Evolutionary conservation across 2,329 filamentous ascomycete species (phyloP).

Genomic region (Fusarium ambrosium): DNA sequence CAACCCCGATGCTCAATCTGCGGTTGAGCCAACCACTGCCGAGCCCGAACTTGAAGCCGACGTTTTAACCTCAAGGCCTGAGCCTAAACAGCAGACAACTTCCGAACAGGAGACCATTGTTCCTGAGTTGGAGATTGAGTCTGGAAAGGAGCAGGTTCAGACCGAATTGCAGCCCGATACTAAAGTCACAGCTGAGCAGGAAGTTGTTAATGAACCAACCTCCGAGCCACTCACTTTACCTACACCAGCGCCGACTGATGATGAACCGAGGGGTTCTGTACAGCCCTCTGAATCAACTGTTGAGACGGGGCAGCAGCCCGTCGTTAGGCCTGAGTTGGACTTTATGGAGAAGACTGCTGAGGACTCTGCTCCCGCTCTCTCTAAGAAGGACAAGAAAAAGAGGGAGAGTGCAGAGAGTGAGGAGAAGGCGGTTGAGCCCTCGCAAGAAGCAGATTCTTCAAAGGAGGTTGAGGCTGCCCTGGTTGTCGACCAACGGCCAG

Average conservation of each 20-base stretch:
- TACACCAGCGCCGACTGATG: neutral
- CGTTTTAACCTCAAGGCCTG: slow-evolving; percentile 19
- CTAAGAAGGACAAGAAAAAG: slow-evolving; percentile 45
- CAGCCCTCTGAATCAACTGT: neutral
- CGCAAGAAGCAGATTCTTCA: slow-evolving; percentile 2
- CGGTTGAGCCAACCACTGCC: slow-evolving; percentile 29
- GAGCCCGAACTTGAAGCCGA: slow-evolving; percentile 33
- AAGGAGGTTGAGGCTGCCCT: neutral
- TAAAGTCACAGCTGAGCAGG: slow-evolving; percentile 31
- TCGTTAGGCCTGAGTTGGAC: slow-evolving; percentile 7
- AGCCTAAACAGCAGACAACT: slow-evolving; percentile 32
- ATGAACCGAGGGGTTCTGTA: slow-evolving; percentile 9
- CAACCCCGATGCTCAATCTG: slow-evolving; percentile 27
- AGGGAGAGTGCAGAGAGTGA: slow-evolving; percentile 22
- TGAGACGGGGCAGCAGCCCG: slow-evolving; percentile 1
- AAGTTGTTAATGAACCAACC: slow-evolving; percentile 4
- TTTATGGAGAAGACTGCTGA: slow-evolving; percentile 9
- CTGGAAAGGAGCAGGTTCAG: slow-evolving; percentile 26
- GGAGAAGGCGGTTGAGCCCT: slow-evolving; percentile 1
- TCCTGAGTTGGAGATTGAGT: slow-evolving; percentile 37
- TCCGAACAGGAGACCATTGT: slow-evolving; percentile 36
- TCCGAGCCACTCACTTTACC: neutral
- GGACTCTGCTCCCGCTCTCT: slow-evolving; percentile 9
- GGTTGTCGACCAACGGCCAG: slow-evolving; percentile 9
- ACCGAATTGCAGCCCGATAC: slow-evolving; percentile 20